Evolutionary conservation across 768 basidiomycete species (phyloP), one percentile per base, ranked within the genome.

Genomic region (Panellus pusillus): DNA sequence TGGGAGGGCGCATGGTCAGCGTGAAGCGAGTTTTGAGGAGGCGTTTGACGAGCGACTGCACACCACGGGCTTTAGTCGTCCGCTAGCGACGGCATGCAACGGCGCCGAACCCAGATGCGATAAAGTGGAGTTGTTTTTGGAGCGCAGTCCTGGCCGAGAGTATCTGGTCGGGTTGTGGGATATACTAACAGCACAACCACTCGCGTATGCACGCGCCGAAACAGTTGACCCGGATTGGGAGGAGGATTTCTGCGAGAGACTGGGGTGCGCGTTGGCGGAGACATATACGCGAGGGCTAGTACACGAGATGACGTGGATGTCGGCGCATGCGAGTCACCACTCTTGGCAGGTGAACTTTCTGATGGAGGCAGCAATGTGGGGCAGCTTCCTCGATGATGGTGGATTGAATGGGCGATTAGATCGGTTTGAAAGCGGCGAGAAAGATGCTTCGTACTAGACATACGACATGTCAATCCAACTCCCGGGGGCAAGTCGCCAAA

Each of bases 291-390:
- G 32, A 6, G 46, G 52, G 40, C 20, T 54, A 19, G 46, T 54
- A 29, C 45, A 18, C 31, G 52, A 54, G 27, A 28, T 54, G 31
- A 38, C 46, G n/a, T 54, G 52, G 52, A 17, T 54, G 40, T 17
- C 41, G 39, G 45, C 52, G 31, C 52, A 54, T 31, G 52, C 52
- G 39, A 47, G 9, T 29, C 52, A 54, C 17, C 52, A 54, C 38
- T 31, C 45, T 9, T 54, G 52, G 52, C 52, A 54, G 46, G 46
- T 54, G n/a, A 54, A 54, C 24, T 47, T 47, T 40, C 40, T 54
- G 46, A 42, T 42, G 19, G 52, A 54, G 52, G 52, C 52, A 31
- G 52, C 52, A 24, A 54, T 54, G 52, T 54, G 38, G 38, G 52
- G 52, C 18, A 54, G 52, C 46, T 47, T 54, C 20, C 46, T 54